Base-by-base conservation (phyloP, 2,329 filamentous ascomycete species). In the Myriangium duriaei region DNA sequence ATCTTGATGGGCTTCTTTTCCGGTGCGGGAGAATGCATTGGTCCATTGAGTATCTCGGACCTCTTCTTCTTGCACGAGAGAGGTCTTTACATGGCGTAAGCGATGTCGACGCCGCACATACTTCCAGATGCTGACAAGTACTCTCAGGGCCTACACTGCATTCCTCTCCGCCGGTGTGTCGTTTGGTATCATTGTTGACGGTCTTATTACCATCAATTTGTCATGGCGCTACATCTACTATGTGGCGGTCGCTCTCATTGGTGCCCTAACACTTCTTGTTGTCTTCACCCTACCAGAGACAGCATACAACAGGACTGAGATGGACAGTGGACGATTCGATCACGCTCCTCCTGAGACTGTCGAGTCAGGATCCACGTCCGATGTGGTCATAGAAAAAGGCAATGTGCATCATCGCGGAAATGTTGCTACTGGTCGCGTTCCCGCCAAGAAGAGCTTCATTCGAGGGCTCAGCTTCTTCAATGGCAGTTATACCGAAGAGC, bases 1-100 rank as follows among this genome's bases (percentile, higher is more conserved):
- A 67, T 71, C 16, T 41, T 72, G 9, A 59, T 74, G 56, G 71
- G 71, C 3, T 62, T 72, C 29, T 69, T 63, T 1, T 60, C 68
- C 1, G 71, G 70, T 1, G 65, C 69, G 5, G 70, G 64, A 2
- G 71, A 75, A 42, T 57, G 52, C 42, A 42, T 62, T 3, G 57
- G 65, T 1, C 69, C 68, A 0, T 55, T 69, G 5, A 70, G 67
- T 1, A 69, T 73, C 32, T 57, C 68, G 2, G 71, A 74, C 44
- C 52, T 73, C 18, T 74, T 73, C 52, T 74, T 72, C 49, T 53
- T 74, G 11, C 70, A 75, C 42, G 66, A 75, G 47, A 58, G 71
- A 36, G 69, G 68, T 1, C 53, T 59, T 2, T 54, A 69, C 29
- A 73, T 71, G 65, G 63, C 66, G 45, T 63, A 49, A 46, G 61